Percentiles rank a stretch among this genome's conserved stretches.
phyloP scores from a whole-genome alignment of 345 rosid genomes.

The Salix koriyanagi region DNA sequence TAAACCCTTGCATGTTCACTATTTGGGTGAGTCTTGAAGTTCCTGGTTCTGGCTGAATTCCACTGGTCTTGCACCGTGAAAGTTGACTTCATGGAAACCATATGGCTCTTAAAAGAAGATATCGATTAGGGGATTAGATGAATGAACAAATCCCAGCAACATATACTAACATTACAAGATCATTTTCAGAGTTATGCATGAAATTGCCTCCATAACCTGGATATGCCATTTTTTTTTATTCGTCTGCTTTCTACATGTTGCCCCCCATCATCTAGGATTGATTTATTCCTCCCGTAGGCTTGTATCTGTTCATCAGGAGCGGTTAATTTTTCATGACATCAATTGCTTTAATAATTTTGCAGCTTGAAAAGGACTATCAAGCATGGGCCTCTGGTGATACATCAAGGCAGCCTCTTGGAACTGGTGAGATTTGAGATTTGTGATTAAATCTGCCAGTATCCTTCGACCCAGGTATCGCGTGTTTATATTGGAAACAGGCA shows the following conservation, averaged over 20 bases:
- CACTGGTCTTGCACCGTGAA: not conserved
- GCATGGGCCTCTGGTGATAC: constrained; percentile 89
- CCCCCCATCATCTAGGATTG: not conserved
- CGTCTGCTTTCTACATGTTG: not conserved
- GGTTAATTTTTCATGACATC: not conserved
- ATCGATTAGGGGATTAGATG: not conserved
- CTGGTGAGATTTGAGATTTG: constrained; percentile 60
- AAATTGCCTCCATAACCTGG: not conserved
- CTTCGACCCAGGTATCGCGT: not conserved
- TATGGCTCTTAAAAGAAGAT: not conserved
- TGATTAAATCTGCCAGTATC: not conserved
- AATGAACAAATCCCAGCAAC: not conserved
- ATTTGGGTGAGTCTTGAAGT: not conserved
- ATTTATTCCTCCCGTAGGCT: not conserved
- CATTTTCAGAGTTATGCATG: not conserved
- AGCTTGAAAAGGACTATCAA: constrained; percentile 85
- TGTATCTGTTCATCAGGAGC: not conserved
- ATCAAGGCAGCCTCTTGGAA: constrained; percentile 92
- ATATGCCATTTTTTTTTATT: not conserved
- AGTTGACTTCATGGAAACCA: not conserved
- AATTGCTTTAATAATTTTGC: constrained; percentile 6
- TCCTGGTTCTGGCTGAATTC: not conserved
- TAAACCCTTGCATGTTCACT: not conserved
- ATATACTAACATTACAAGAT: not conserved
- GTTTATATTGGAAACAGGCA: not conserved